Evolutionary conservation across 495 filamentous ascomycete species (phyloP).

Genomic region (Hyaloscypha finlandica): DNA sequence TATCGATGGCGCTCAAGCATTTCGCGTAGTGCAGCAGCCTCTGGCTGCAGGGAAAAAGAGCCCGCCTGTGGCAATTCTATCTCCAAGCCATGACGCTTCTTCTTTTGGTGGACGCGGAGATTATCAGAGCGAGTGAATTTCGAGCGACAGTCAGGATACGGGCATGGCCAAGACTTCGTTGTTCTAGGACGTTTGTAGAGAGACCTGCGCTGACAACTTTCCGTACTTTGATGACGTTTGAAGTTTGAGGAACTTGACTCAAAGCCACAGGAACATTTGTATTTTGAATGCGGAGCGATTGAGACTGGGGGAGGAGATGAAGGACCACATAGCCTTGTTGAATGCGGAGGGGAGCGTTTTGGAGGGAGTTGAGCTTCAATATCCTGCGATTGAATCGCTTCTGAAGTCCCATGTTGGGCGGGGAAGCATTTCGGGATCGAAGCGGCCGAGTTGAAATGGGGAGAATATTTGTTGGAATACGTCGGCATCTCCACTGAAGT

Average conservation of each 20-base stretch:
- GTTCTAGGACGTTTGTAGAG: not conserved
- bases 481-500: too few species aligned
- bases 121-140: constrained; percentile 2
- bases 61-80: not conserved
- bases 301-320: not conserved
- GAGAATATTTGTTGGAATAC: too few species aligned
- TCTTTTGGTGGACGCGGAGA: constrained; percentile 1
- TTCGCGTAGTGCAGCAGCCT: not conserved
- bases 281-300: not conserved
- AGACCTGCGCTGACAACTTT: not conserved
- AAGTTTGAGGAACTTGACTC: not conserved
- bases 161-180: not conserved
- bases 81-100: not conserved
- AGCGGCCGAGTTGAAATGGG: too few species aligned
- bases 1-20: not conserved
- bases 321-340: not conserved
- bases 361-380: too few species aligned
- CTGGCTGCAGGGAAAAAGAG: not conserved
- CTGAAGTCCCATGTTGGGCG: too few species aligned
- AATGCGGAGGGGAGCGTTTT: too few species aligned
- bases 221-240: constrained; percentile 8
- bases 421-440: too few species aligned
- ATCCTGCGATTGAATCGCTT: too few species aligned
- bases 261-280: not conserved
- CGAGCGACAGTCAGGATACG: not conserved